Conservation (phyloP, 129 eudicot species). For the Erigeron canadensis region DNA sequence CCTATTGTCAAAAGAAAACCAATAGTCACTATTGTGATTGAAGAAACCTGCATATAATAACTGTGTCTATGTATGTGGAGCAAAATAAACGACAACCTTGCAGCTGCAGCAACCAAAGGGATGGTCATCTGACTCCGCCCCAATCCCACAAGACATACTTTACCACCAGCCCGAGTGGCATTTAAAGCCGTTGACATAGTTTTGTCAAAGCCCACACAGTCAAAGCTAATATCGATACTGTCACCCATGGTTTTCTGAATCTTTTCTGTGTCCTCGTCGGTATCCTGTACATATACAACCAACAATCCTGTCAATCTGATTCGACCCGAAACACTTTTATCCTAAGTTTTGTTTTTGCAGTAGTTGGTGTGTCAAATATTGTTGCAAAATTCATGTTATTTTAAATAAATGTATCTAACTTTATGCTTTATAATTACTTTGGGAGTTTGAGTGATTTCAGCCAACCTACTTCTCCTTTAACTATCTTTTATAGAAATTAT, state of each 20-base stretch:
- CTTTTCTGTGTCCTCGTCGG: conserved; percentile 27
- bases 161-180: conserved; percentile 51
- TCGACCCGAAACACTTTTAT: not conserved
- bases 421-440: not conserved
- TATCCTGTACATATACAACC: conserved; percentile 33
- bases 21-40: not conserved
- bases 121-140: conserved; percentile 43
- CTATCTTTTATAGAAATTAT: not conserved
- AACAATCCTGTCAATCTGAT: not conserved
- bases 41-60: not conserved
- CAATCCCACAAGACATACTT: conserved; percentile 52
- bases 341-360: not conserved
- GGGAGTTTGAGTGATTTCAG: too few relatives aligned
- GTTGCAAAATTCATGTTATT: not conserved
- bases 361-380: not conserved
- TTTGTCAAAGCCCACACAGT: conserved; percentile 53
- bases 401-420: not conserved
- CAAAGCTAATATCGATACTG: conserved; percentile 45
- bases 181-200: conserved; percentile 51
- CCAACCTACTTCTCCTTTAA: not conserved
- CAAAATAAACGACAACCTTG: conserved; percentile 35
- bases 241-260: conserved; percentile 39
- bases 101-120: conserved; percentile 48
- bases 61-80: not conserved
- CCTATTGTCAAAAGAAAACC: conserved; percentile 23